Evolutionary conservation across 2,329 filamentous ascomycete species (phyloP).

Genomic region (Exophiala spinifera): DNA sequence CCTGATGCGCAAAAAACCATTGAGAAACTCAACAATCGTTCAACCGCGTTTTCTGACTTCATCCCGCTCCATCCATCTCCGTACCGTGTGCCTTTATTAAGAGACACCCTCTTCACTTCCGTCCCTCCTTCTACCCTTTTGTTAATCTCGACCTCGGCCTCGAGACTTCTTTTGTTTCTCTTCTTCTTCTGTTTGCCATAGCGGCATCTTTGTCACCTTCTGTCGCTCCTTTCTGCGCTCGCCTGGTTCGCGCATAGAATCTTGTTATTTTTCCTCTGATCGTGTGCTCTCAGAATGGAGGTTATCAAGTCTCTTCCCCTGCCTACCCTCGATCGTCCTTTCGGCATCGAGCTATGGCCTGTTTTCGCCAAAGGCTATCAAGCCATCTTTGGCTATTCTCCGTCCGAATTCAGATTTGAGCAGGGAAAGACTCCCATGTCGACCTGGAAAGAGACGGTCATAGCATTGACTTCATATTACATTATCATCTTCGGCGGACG

Average conservation of each 20-base stretch:
- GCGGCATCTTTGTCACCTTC: constrained; percentile 10
- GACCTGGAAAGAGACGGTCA: constrained; percentile 76
- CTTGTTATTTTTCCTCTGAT: constrained; percentile 4
- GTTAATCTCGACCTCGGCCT: not conserved
- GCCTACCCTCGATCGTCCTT: constrained; percentile 86
- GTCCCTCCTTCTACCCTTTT: constrained; percentile 1
- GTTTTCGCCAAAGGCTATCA: constrained; percentile 88
- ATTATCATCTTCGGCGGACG: constrained; percentile 88
- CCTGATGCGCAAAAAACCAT: not conserved
- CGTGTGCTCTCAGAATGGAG: constrained; percentile 17
- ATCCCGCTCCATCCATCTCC: not conserved
- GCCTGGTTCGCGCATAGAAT: constrained; percentile 24
- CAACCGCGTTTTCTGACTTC: not conserved
- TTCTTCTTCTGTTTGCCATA: not conserved
- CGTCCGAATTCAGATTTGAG: constrained; percentile 80
- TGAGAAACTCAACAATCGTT: not conserved
- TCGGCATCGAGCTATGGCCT: constrained; percentile 88
- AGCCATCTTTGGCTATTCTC: constrained; percentile 72
- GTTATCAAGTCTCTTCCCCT: constrained; percentile 45
- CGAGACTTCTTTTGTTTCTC: not conserved
- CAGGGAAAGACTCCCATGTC: constrained; percentile 83
- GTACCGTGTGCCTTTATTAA: not conserved
- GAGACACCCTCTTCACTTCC: constrained; percentile 2
- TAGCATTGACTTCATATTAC: constrained; percentile 86
- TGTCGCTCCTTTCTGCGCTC: constrained; percentile 33